Percentiles rank a stretch among this genome's conserved stretches.
Evolutionary conservation across 129 eudicot genomes (phyloP).

Genomic region (Heracleum sosnowskyi): DNA sequence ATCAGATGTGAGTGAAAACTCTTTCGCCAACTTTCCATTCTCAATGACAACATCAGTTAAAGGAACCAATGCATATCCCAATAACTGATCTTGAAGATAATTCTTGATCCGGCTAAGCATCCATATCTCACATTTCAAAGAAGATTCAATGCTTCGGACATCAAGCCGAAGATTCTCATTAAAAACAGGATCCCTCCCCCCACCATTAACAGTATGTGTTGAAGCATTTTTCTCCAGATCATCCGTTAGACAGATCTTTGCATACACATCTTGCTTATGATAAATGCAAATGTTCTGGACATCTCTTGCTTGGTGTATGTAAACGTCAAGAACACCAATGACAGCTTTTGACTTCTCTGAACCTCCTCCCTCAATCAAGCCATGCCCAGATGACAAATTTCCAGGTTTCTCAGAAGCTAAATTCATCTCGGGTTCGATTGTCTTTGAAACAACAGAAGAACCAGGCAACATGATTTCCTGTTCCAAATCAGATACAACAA

Average conservation of each 20-base stretch:
- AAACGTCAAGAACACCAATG: conserved; percentile 40
- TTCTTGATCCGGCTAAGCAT: conserved; percentile 42
- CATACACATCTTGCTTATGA: conserved; percentile 51
- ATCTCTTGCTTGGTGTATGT: conserved; percentile 43
- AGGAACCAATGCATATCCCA: conserved; percentile 38
- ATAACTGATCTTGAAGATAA: conserved; percentile 50
- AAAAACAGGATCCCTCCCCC: conserved; percentile 44
- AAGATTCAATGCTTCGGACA: conserved; percentile 26
- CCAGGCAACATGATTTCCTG: conserved; percentile 15
- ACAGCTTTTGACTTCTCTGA: conserved; percentile 16
- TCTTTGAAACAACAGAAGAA: conserved; percentile 18
- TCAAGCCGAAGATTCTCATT: conserved; percentile 30
- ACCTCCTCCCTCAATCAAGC: conserved; percentile 3
- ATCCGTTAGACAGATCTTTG: conserved; percentile 38
- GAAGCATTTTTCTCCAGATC: conserved; percentile 29
- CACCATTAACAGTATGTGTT: conserved; percentile 34
- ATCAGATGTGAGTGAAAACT: conserved; percentile 28
- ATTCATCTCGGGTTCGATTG: conserved; percentile 10
- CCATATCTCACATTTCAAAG: conserved; percentile 42
- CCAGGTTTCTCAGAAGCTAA: background rate
- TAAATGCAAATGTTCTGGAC: conserved; percentile 39
- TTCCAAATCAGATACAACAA: conserved; percentile 11
- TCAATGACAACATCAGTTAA: conserved; percentile 23
- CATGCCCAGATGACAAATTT: conserved; percentile 1
- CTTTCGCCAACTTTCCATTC: conserved; percentile 31